These are phyloP conservation scores for Cystobasidium onofrii DNA, from an alignment of 768 basidiomycete species.

Conservation along the genomic window DNA sequence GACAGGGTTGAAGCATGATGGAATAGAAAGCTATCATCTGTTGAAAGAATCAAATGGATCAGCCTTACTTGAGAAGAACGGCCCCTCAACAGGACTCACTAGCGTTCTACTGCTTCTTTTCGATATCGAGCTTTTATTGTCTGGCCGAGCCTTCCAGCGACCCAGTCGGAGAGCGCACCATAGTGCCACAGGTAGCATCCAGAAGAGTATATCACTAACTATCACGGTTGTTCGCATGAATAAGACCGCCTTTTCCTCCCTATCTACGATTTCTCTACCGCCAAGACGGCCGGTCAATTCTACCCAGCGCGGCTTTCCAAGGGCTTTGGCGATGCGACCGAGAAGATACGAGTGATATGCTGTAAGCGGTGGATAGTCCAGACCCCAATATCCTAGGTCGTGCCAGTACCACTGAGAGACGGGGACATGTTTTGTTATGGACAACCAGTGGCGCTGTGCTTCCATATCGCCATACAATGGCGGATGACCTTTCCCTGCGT, in stretches of 20 bases:
- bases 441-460: conserved; percentile 45
- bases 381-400: conserved; percentile 82
- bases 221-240: conserved; percentile 77
- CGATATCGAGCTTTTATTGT: background rate
- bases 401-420: conserved; percentile 74
- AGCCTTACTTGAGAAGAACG: background rate
- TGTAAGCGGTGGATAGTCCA: conserved; percentile 90
- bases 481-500: conserved; percentile 38
- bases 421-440: conserved; percentile 51
- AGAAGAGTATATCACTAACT: conserved; percentile 60
- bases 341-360: conserved; percentile 54
- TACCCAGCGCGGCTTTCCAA: conserved; percentile 46
- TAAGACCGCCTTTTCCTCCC: conserved; percentile 42
- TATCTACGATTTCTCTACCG: conserved; percentile 51
- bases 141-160: background rate
- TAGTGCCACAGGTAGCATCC: conserved; percentile 62
- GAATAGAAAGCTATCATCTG: conserved; percentile 54
- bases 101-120: conserved; percentile 53
- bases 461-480: conserved; percentile 44
- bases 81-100: conserved; percentile 49
- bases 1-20: conserved; percentile 70
- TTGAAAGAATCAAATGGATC: background rate
- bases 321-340: conserved; percentile 31
- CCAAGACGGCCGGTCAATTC: conserved; percentile 66
- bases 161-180: conserved; percentile 67